Evolutionary conservation across 2,329 filamentous ascomycete genomes (phyloP), one percentile per base, ranked within the genome.

Genomic region (Colletotrichum simmondsii): DNA sequence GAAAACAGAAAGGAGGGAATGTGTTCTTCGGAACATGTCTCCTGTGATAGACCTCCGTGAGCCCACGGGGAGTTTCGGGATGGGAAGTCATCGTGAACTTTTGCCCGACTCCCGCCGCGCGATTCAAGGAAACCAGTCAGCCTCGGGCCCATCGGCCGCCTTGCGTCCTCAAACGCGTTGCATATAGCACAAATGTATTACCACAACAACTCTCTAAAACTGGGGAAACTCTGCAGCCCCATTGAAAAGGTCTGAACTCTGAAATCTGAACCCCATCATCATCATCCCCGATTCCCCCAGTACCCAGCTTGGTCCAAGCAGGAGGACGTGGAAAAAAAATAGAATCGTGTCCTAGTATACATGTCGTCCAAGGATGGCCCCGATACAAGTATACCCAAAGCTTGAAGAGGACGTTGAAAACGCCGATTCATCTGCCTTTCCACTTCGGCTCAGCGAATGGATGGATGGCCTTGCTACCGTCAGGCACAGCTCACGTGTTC

Each of bases 401-500:
- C 14, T 42, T 42, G 14, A 26, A 24, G 14, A 24, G n/a, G 14
- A 30, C 26, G 26, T 49, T 14, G 28, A 8, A 37, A 42, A 24
- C 22, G 42, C 24, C 42, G 11, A 54, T 60, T 6, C 28, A 26
- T 35, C n/a, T 8, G 22, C 30, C 7, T 63, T 63, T n/a, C 7
- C 16, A 7, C 8, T 26, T 49, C 42, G 7, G 42, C 5, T 10
- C 63, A 66, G 57, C 49, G 19, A 49, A 49, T 49, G 42, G 42
- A 53, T 22, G 42, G 65, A 60, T 69, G 24, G 42, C 70, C 70
- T 60, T 72, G 59, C 65, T 64, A 64, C 37, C 35, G 59, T 35
- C 65, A 69, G 70, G 64, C 57, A 69, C 42, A 54, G 65, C 70
- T 72, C 65, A 59, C 53, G 32, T 46, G 65, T 70, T 65, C 49